These are phyloP conservation scores for Fusarium brevicatenulatum DNA, from an alignment of 2,329 filamentous ascomycete genomes.

Conservation along the genomic window DNA sequence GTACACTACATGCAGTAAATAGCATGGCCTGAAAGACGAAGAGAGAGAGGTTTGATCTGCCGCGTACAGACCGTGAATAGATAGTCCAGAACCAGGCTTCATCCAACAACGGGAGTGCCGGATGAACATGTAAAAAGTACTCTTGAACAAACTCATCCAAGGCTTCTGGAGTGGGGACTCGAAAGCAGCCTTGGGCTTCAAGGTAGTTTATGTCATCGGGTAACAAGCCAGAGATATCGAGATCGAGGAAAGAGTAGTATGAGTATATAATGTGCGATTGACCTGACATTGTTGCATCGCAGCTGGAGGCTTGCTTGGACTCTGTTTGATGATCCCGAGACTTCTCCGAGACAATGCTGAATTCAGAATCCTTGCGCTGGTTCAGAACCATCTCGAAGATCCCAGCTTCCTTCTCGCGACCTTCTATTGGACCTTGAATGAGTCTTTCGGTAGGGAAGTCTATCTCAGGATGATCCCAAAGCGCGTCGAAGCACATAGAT, in stretches of 20 bases:
- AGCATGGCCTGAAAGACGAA: constrained; percentile 29
- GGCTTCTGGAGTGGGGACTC: constrained; percentile 14
- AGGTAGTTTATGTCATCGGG: constrained; percentile 24
- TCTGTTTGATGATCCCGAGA: background rate
- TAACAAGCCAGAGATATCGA: constrained; percentile 10
- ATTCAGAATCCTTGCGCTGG: background rate
- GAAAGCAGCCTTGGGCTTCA: constrained; percentile 22
- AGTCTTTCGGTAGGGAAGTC: background rate
- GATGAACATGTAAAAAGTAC: background rate
- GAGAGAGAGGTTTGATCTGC: background rate
- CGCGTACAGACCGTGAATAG: background rate
- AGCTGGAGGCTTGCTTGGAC: background rate
- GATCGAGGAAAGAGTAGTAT: constrained; percentile 14
- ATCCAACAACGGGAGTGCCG: background rate
- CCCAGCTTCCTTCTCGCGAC: accelerated
- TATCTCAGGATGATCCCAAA: background rate
- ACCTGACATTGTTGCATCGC: background rate
- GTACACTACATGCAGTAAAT: constrained; percentile 24
- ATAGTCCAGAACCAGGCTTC: constrained; percentile 22
- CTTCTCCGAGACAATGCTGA: background rate
- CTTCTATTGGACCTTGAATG: background rate
- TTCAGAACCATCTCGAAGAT: background rate
- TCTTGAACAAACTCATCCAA: constrained; percentile 1
- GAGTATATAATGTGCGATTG: constrained; percentile 26
- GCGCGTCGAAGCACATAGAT: background rate